Evolutionary conservation across 805 yeast species (phyloP).

Genomic region (Yarrowia phangngaensis): DNA sequence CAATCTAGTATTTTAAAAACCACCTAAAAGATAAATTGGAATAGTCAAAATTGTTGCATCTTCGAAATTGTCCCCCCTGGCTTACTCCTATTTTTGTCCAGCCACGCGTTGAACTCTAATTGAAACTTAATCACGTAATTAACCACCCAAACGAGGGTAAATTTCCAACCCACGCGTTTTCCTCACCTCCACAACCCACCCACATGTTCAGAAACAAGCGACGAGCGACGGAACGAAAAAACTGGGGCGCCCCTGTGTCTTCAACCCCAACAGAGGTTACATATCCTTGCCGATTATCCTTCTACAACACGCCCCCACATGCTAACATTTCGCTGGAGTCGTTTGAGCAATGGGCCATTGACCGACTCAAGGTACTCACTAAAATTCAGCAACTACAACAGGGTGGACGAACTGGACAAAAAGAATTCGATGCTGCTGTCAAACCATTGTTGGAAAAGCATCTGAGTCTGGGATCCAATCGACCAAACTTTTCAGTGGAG

Average conservation of each 20-base stretch:
- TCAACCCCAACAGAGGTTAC: slow-evolving; percentile 35
- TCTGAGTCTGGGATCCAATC: slow-evolving; percentile 55
- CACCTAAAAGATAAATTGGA: too few species aligned
- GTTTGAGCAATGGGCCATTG: slow-evolving; percentile 95
- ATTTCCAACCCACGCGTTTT: slow-evolving; percentile 1
- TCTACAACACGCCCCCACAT: slow-evolving; percentile 73
- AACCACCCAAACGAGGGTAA: too few species aligned
- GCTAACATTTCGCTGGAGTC: slow-evolving; percentile 87
- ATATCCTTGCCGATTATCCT: slow-evolving; percentile 60
- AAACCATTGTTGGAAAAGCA: slow-evolving; percentile 61
- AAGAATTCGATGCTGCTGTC: slow-evolving; percentile 64
- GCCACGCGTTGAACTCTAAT: too few species aligned
- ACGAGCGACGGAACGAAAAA: slow-evolving; percentile 37
- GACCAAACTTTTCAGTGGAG: slow-evolving; percentile 29
- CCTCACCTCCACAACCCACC: neutral
- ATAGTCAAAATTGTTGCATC: too few species aligned
- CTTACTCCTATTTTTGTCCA: too few species aligned
- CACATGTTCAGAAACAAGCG: slow-evolving; percentile 37
- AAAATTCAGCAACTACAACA: slow-evolving; percentile 11
- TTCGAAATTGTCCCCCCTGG: too few species aligned
- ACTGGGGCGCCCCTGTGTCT: slow-evolving; percentile 31
- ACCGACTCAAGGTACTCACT: slow-evolving; percentile 66
- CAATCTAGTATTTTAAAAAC: too few species aligned
- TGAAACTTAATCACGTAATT: too few species aligned
- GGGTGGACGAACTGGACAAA: slow-evolving; percentile 73